Conservation (phyloP, 2,329 filamentous ascomycete species). For the Aspergillus ochraceus region DNA sequence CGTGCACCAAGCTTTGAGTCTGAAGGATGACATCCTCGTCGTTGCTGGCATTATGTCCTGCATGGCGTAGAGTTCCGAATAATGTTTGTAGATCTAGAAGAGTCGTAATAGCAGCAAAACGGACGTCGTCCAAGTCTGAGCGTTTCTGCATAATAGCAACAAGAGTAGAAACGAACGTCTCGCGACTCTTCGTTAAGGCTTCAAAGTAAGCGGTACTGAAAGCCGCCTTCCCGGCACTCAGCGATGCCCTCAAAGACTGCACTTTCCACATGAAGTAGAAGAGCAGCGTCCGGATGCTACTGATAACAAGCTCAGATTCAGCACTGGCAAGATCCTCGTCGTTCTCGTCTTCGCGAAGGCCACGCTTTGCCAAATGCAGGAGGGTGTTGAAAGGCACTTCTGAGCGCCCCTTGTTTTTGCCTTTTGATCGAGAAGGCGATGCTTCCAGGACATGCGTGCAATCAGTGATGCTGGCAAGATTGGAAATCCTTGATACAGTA, state of each 20-base stretch:
- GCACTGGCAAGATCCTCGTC: slow-evolving; percentile 71
- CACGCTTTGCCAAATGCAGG: slow-evolving; percentile 71
- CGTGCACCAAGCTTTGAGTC: slow-evolving; percentile 64
- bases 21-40: slow-evolving; percentile 52
- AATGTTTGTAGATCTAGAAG: slow-evolving; percentile 80
- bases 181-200: slow-evolving; percentile 63
- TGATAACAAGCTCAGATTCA: slow-evolving; percentile 76
- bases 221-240: slow-evolving; percentile 55
- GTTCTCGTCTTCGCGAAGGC: slow-evolving; percentile 61
- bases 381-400: slow-evolving; percentile 64
- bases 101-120: slow-evolving; percentile 71
- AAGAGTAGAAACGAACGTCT: slow-evolving; percentile 52
- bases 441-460: slow-evolving; percentile 74
- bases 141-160: slow-evolving; percentile 51
- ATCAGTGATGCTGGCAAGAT: slow-evolving; percentile 76
- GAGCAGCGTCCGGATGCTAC: slow-evolving; percentile 72
- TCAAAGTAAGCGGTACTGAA: slow-evolving; percentile 66
- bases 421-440: slow-evolving; percentile 34
- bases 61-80: slow-evolving; percentile 69
- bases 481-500: slow-evolving; percentile 75
- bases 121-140: slow-evolving; percentile 70
- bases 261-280: slow-evolving; percentile 98
- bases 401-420: slow-evolving; percentile 37
- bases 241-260: slow-evolving; percentile 56
- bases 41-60: slow-evolving; percentile 40